Percentiles rank a stretch among this genome's conserved stretches.
These are phyloP conservation scores for Hordeum vulgare DNA, from an alignment of 176 grass and related monocot species.

Conservation along the genomic window DNA sequence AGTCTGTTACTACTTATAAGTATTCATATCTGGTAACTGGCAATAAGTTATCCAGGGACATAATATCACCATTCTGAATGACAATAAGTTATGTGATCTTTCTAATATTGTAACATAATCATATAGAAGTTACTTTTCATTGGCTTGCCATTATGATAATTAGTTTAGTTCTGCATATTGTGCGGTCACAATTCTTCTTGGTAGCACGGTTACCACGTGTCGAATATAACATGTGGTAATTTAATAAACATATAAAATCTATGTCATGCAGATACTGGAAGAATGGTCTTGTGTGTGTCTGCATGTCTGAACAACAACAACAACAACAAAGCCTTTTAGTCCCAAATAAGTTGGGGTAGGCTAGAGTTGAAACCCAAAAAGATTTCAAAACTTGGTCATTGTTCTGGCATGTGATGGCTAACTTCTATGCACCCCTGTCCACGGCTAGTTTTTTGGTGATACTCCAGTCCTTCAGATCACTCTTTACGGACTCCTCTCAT, in stretches of 20 bases:
- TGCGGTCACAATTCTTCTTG: background rate
- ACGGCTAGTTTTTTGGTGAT: background rate
- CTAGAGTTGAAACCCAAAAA: background rate
- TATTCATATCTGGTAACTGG: background rate
- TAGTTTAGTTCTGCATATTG: background rate
- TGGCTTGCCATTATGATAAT: background rate
- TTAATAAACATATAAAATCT: background rate
- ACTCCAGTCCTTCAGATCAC: background rate
- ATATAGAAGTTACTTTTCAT: slow-evolving; percentile 1
- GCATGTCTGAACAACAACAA: background rate
- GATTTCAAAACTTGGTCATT: background rate
- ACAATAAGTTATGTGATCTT: background rate
- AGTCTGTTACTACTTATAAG: background rate
- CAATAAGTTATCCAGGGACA: background rate
- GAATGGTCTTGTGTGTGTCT: background rate
- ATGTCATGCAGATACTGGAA: background rate
- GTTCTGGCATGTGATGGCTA: background rate
- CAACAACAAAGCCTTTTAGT: background rate
- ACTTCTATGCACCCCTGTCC: background rate
- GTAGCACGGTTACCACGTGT: background rate
- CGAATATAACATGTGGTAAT: background rate
- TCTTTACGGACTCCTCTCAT: no score
- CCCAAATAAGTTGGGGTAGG: background rate
- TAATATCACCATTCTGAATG: background rate
- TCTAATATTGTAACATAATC: background rate